Evolutionary conservation across 108 stramenopile species (phyloP).

Genomic region (Skeletonema costatum): DNA sequence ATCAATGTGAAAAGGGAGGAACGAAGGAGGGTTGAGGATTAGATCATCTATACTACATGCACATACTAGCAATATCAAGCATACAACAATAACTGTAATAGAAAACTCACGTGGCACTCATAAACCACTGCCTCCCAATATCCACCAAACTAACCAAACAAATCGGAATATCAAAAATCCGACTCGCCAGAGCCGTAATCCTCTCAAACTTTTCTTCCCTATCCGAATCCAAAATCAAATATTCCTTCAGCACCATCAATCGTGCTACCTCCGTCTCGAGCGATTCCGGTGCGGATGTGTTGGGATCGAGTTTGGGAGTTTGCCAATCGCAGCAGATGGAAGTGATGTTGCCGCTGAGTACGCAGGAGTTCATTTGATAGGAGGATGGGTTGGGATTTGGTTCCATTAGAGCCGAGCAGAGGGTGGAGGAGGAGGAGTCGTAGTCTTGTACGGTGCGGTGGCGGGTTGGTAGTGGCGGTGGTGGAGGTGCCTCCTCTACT

Average conservation of each 20-base stretch:
- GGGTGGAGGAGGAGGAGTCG: neutral
- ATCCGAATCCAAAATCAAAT: slow-evolving; percentile 64
- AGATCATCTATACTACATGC: neutral
- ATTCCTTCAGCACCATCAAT: slow-evolving; percentile 63
- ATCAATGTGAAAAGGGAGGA: neutral
- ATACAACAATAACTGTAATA: neutral
- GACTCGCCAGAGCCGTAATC: slow-evolving; percentile 54
- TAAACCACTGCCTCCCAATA: slow-evolving; percentile 78
- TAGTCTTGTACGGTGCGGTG: neutral
- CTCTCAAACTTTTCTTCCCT: slow-evolving; percentile 69
- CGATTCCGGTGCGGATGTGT: slow-evolving; percentile 32
- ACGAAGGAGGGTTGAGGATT: neutral
- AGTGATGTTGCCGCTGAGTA: neutral
- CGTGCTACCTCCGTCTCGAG: slow-evolving; percentile 68
- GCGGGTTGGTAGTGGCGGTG: neutral
- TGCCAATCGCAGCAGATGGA: slow-evolving; percentile 32
- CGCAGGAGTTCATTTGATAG: neutral
- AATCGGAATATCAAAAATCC: slow-evolving; percentile 76
- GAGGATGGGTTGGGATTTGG: neutral
- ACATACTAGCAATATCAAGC: neutral
- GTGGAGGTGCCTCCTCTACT: neutral
- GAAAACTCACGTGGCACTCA: slow-evolving; percentile 47
- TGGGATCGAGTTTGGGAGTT: slow-evolving; percentile 21
- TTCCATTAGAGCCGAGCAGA: neutral
- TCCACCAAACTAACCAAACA: slow-evolving; percentile 75